Base-by-base conservation (phyloP, 148 eudicot species). In the Polygonum maritimum region DNA sequence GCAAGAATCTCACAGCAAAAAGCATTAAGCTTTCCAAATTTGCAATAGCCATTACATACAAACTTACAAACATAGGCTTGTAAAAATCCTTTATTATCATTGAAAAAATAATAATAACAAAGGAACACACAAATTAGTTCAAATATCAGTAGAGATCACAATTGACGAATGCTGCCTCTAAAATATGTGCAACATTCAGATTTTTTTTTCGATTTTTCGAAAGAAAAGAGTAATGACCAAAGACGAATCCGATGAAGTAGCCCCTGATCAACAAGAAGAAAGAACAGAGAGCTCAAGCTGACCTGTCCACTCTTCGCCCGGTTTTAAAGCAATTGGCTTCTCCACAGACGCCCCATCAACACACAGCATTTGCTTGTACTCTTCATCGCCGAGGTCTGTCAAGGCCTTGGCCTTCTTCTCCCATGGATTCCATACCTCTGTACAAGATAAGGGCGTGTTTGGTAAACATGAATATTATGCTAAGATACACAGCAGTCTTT, bases 361-460 rank as follows among this genome's bases (percentile, higher is more conserved):
- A 31, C 98, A 92, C 8, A 92, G 76, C 96, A 92, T 89, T 2
- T 81, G 82, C 67, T 88, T 90, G 87, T 90, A 92, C 73, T 92
- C 98, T 8, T 89, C 98, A 26, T 90, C 96, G 0, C 88, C 96
- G 1, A 92, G 81, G 78, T 92, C 96, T 51, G 78, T 1, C 77
- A 92, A 76, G 21, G 87, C 82, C 81, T 86, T 89, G 1, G 92
- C 78, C 72, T 86, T 92, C 81, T 85, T 92, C 79, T 92, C 98
- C 98, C 98, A 92, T 31, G 98, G 98, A 82, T 92, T 92, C 98
- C 98, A 92, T 16, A 92, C 98, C 77, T 89, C 96, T 92, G 86
- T 51, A 35, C 45, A 2, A 45, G 14, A 15, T 5, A 55, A 36
- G 76, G 38, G 69, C 14, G 14, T 8, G 16, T 62, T 62, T 31